phyloP scores from a whole-genome alignment of 2,329 filamentous ascomycete species.

The Fusarium coicis region DNA sequence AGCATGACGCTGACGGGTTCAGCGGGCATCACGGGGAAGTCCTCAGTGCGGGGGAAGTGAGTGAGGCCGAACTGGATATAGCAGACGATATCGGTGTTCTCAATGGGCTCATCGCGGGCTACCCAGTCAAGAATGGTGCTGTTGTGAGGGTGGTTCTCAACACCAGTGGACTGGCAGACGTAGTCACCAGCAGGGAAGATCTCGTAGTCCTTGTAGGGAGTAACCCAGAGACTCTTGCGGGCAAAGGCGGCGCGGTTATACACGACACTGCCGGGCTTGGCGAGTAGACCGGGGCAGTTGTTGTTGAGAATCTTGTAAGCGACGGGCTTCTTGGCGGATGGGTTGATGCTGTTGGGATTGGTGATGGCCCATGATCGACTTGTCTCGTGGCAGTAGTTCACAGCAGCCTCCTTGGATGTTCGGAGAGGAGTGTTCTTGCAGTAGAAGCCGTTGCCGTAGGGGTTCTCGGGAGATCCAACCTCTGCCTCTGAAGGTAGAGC shows the following conservation, averaged over 20 bases:
- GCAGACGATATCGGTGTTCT: constrained; percentile 86
- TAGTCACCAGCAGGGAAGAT: constrained; percentile 88
- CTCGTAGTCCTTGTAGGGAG: constrained; percentile 78
- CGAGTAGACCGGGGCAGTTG: constrained; percentile 81
- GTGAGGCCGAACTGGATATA: constrained; percentile 96
- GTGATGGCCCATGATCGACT: constrained; percentile 90
- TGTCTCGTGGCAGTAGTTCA: constrained; percentile 83
- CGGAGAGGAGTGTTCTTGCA: constrained; percentile 83
- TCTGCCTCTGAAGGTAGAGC: constrained; percentile 76
- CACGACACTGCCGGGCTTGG: constrained; percentile 84
- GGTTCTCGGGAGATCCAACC: constrained; percentile 84
- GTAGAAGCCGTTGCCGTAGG: constrained; percentile 90
- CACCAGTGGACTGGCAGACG: constrained; percentile 87
- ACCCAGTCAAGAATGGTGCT: constrained; percentile 81
- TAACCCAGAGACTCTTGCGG: constrained; percentile 52
- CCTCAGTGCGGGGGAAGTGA: constrained; percentile 89
- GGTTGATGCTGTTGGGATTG: constrained; percentile 85
- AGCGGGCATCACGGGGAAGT: constrained; percentile 91
- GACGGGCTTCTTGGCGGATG: constrained; percentile 84
- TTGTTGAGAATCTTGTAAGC: constrained; percentile 91
- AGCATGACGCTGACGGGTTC: constrained; percentile 86
- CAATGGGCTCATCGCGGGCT: constrained; percentile 75
- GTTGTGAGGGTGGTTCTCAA: constrained; percentile 66
- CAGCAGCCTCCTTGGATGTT: constrained; percentile 74
- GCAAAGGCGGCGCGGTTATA: constrained; percentile 92